Evolutionary conservation across 768 basidiomycete genomes (phyloP).

Genomic region (Suillus subalutaceus): DNA sequence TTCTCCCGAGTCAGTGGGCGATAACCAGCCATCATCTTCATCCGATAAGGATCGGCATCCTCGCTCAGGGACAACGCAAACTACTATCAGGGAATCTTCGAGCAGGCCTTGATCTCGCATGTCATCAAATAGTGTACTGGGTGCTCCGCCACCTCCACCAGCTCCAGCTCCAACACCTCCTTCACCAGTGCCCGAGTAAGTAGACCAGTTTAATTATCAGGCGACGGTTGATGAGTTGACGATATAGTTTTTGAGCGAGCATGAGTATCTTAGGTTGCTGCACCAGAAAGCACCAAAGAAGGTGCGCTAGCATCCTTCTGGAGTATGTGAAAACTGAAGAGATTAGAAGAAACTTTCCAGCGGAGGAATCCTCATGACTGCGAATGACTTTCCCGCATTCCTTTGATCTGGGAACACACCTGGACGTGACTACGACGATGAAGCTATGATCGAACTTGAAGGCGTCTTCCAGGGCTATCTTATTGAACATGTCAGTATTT

Average conservation of each 20-base stretch:
- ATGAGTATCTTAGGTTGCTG: constrained; percentile 98
- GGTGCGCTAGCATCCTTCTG: constrained; percentile 42
- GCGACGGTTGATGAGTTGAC: constrained; percentile 92
- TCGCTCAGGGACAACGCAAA: constrained; percentile 26
- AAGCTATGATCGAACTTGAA: no score
- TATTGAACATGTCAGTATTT: no score
- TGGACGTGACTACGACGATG: no score
- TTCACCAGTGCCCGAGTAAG: constrained; percentile 45
- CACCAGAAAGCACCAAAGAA: constrained; percentile 98
- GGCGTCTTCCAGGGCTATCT: no score
- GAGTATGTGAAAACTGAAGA: constrained; percentile 1
- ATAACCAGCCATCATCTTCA: constrained; percentile 31
- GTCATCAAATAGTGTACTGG: constrained; percentile 48
- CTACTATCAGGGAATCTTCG: constrained; percentile 35
- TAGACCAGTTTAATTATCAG: constrained; percentile 88
- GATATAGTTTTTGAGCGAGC: constrained; percentile 93
- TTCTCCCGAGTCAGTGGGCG: constrained; percentile 47
- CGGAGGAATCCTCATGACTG: no score
- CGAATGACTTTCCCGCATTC: no score
- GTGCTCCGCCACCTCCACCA: constrained; percentile 35
- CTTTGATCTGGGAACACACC: no score
- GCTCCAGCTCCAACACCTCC: constrained; percentile 32
- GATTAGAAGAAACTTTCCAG: no score
- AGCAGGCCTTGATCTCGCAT: constrained; percentile 68
- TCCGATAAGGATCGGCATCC: constrained; percentile 39